Evolutionary conservation across 495 filamentous ascomycete genomes (phyloP).

Genomic region (Melanomma pulvis-pyrius): DNA sequence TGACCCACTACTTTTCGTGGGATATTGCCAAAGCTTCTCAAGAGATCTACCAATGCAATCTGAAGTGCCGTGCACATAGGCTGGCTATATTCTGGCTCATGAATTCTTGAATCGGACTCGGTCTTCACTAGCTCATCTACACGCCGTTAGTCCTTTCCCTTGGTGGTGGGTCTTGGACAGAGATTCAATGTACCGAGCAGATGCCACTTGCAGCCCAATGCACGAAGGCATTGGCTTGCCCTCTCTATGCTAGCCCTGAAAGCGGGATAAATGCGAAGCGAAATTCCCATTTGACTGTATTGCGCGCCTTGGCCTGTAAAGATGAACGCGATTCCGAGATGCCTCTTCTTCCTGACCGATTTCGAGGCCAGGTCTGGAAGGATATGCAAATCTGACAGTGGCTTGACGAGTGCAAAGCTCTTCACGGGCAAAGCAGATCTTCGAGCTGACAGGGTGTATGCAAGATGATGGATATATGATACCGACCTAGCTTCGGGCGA

Average conservation of each 20-base stretch:
- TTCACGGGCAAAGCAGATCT: background rate
- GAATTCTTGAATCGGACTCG: slow-evolving; percentile 17
- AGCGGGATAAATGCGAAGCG: slow-evolving; percentile 37
- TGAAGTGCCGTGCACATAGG: slow-evolving; percentile 15
- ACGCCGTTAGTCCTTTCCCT: background rate
- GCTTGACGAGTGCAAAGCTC: background rate
- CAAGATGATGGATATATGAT: background rate
- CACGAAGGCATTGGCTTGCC: slow-evolving; percentile 19
- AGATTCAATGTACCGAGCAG: background rate
- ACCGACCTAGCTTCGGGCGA: background rate
- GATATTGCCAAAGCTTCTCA: background rate
- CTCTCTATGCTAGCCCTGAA: slow-evolving; percentile 34
- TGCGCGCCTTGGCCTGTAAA: slow-evolving; percentile 53
- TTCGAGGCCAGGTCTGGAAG: background rate
- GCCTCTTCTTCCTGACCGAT: background rate
- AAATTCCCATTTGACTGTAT: slow-evolving; percentile 44
- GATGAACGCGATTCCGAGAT: slow-evolving; percentile 36
- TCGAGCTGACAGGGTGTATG: background rate
- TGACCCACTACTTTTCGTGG: slow-evolving; percentile 18
- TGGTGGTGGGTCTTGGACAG: background rate
- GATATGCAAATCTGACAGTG: background rate
- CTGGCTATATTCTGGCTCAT: slow-evolving; percentile 5
- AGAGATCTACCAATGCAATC: slow-evolving; percentile 20
- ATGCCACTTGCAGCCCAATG: slow-evolving; percentile 35
- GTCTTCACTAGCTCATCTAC: slow-evolving; percentile 4